These are phyloP conservation scores for Lactarius tabidus DNA, from an alignment of 768 basidiomycete genomes.

Conservation along the genomic window DNA sequence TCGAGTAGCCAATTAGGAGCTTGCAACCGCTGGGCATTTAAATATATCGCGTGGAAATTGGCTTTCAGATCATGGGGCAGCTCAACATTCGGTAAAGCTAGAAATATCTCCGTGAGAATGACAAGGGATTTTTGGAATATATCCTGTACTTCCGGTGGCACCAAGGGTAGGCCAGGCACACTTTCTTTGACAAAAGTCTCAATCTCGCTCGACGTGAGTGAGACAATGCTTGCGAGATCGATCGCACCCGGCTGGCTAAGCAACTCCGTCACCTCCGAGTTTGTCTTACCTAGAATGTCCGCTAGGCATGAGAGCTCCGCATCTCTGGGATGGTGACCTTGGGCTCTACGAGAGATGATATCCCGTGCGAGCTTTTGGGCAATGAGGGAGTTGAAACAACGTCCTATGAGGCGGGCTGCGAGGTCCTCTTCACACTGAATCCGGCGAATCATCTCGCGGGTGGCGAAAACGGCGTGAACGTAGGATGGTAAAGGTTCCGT, in stretches of 20 bases:
- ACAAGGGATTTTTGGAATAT: not conserved
- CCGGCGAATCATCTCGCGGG: not conserved
- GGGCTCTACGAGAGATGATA: not conserved
- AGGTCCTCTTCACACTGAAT: not conserved
- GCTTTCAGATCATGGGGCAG: not conserved
- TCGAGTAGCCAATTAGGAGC: not conserved
- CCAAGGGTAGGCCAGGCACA: too few species aligned
- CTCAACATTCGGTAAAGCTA: not conserved
- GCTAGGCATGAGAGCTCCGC: not conserved
- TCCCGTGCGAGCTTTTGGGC: not conserved
- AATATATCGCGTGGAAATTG: not conserved
- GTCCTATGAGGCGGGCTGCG: not conserved
- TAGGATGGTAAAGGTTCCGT: not conserved
- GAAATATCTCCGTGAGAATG: not conserved
- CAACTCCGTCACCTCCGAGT: not conserved
- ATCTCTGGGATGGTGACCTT: not conserved
- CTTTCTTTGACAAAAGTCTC: not conserved
- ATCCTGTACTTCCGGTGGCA: not conserved
- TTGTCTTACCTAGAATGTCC: not conserved
- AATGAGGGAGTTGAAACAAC: not conserved
- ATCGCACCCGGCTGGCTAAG: not conserved
- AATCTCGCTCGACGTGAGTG: not conserved
- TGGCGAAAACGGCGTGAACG: not conserved
- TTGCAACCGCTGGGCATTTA: not conserved
- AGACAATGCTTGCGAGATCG: not conserved